Base-by-base conservation (phyloP, 257 asterid genomes). In the Mentha longifolia region DNA sequence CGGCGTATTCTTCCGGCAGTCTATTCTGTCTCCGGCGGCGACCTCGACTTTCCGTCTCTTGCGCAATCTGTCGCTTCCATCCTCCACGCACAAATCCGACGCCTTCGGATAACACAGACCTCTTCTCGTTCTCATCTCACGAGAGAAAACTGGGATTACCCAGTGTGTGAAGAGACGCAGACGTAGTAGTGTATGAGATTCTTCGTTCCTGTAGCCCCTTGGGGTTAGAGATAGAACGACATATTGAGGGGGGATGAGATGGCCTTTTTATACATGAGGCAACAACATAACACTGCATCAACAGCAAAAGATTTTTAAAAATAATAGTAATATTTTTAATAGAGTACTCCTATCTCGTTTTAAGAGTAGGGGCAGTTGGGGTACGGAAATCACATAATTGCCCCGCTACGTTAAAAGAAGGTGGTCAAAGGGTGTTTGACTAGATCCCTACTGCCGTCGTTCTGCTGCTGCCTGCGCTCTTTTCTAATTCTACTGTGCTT, bases 381-480 rank as follows among this genome's bases (percentile, higher is more conserved):
- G 11, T 3, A 0, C n/a, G 37, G 39, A 28, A 87, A 47, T 86
- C 61, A 85, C 92, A 0, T 5, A 16, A 11, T 2, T 76, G 9
- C 72, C 90, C 89, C 70, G 65, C 0, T 9, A 22, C 12, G 31
- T 17, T 39, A 55, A 42, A 35, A 45, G 61, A 67, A 66, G 49
- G 39, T 59, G 91, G 95, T 90, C 96, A 86, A 82, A 83, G 63
- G 41, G 59, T 56, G 80, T 69, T 73, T 88, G 89, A 90, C 97
- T 88, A 81, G 85, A 86, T 88, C 84, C 89, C 74, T 74, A 45
- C 79, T 65, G 43, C 79, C 84, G 85, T 80, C 84, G 59, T 49
- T 47, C 55, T 16, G n/a, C n/a, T n/a, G n/a, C n/a, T n/a, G n/a
- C n/a, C n/a, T n/a, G 51, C n/a, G 1, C 10, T 31, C 49, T 31